These are phyloP conservation scores for Plectosphaerella cucumerina DNA, from an alignment of 2,329 filamentous ascomycete genomes.

Conservation along the genomic window DNA sequence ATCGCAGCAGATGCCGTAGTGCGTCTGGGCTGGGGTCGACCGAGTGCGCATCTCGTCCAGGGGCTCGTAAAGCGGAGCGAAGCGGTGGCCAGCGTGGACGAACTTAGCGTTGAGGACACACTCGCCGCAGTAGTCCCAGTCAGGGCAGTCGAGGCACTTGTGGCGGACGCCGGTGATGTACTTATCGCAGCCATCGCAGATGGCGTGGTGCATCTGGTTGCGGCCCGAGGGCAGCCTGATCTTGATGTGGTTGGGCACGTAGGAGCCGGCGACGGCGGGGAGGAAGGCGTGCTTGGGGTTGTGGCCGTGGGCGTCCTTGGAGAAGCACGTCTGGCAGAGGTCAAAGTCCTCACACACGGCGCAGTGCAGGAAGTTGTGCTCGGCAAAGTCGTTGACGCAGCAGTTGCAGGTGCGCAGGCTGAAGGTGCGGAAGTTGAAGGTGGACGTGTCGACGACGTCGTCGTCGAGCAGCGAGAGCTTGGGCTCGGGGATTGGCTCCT, in stretches of 20 bases:
- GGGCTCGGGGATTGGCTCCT: constrained; percentile 16
- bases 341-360: constrained; percentile 83
- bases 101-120: constrained; percentile 66
- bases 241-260: constrained; percentile 57
- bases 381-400: constrained; percentile 63
- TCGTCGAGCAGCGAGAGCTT: constrained; percentile 17
- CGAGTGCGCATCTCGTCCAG: constrained; percentile 39
- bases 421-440: constrained; percentile 8
- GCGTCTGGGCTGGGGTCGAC: constrained; percentile 44
- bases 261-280: constrained; percentile 59
- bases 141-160: constrained; percentile 95
- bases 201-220: constrained; percentile 76
- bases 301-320: constrained; percentile 76
- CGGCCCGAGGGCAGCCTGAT: constrained; percentile 74
- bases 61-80: constrained; percentile 80
- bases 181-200: constrained; percentile 93
- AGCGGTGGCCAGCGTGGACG: constrained; percentile 79
- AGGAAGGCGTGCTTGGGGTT: constrained; percentile 82
- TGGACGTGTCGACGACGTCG: not conserved
- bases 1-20: constrained; percentile 90
- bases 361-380: constrained; percentile 83
- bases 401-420: constrained; percentile 65
- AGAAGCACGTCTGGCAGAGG: constrained; percentile 80
- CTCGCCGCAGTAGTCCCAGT: constrained; percentile 89
- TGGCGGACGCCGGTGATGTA: constrained; percentile 84